Conservation (phyloP, 805 yeast species). For the Candida awuae region DNA sequence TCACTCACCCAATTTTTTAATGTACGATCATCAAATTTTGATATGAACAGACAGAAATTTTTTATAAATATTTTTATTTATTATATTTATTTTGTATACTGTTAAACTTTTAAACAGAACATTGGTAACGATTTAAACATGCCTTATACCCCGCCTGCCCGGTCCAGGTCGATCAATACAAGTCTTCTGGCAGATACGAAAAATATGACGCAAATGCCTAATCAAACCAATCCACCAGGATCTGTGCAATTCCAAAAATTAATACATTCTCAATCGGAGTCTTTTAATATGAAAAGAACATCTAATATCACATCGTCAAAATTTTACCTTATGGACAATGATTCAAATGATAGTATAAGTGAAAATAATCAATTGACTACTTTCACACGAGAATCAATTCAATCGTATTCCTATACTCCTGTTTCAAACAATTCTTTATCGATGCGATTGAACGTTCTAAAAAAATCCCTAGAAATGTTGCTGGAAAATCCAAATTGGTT, state of each 20-base stretch:
- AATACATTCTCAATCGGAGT: constrained; percentile 5
- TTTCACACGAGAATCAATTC: constrained; percentile 74
- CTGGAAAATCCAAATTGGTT: constrained; percentile 48
- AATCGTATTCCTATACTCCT: constrained; percentile 79
- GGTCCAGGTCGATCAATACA: constrained; percentile 7
- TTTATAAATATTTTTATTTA: too few relatives aligned
- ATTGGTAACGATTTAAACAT: too few relatives aligned
- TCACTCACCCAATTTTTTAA: too few relatives aligned
- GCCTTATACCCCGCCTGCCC: constrained; percentile 25
- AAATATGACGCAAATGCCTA: background rate
- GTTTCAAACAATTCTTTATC: constrained; percentile 75
- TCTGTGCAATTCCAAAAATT: constrained; percentile 5
- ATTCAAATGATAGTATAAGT: background rate
- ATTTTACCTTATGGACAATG: constrained; percentile 13
- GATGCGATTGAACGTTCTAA: constrained; percentile 63
- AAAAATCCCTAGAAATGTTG: constrained; percentile 66
- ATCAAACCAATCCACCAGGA: background rate
- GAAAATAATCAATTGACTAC: constrained; percentile 24
- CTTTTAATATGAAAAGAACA: constrained; percentile 5
- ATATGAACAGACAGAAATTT: too few relatives aligned
- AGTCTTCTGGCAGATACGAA: background rate
- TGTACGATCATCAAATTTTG: too few relatives aligned
- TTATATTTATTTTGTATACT: too few relatives aligned
- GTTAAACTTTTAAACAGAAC: too few relatives aligned
- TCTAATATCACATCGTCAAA: constrained; percentile 4